These are phyloP conservation scores for Aspergillus brunneoviolaceus DNA, from an alignment of 2,329 filamentous ascomycete species.

Conservation along the genomic window DNA sequence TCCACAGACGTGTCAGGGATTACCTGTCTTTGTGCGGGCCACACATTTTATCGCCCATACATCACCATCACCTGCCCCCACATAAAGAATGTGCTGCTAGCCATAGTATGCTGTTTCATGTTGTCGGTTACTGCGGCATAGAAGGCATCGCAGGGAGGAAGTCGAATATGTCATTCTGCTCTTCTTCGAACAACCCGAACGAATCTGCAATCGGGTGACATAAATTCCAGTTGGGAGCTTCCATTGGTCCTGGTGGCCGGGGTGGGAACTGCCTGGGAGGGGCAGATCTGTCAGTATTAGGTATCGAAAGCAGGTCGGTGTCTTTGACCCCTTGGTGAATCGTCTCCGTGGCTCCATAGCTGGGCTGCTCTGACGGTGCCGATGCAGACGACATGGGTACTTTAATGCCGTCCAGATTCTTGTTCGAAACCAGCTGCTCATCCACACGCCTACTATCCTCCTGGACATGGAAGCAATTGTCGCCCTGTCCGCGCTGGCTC, in stretches of 20 bases:
- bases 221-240: constrained; percentile 37
- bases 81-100: not conserved
- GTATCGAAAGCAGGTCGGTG: constrained; percentile 13
- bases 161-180: constrained; percentile 38
- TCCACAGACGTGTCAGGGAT: not conserved
- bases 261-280: constrained; percentile 24
- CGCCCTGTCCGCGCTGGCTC: constrained; percentile 1
- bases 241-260: constrained; percentile 31
- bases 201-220: constrained; percentile 39
- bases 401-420: not conserved
- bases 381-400: not conserved
- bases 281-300: constrained; percentile 20
- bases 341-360: constrained; percentile 12
- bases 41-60: not conserved
- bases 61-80: not conserved
- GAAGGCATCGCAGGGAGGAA: constrained; percentile 37
- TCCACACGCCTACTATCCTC: not conserved
- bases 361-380: not conserved
- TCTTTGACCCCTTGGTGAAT: constrained; percentile 19
- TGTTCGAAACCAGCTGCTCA: not conserved
- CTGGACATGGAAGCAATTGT: not conserved
- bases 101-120: not conserved
- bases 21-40: not conserved
- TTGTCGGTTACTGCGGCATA: constrained; percentile 22
- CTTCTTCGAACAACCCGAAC: constrained; percentile 38